These are phyloP conservation scores for Boletus huronensis DNA, from an alignment of 768 basidiomycete species.

Conservation along the genomic window DNA sequence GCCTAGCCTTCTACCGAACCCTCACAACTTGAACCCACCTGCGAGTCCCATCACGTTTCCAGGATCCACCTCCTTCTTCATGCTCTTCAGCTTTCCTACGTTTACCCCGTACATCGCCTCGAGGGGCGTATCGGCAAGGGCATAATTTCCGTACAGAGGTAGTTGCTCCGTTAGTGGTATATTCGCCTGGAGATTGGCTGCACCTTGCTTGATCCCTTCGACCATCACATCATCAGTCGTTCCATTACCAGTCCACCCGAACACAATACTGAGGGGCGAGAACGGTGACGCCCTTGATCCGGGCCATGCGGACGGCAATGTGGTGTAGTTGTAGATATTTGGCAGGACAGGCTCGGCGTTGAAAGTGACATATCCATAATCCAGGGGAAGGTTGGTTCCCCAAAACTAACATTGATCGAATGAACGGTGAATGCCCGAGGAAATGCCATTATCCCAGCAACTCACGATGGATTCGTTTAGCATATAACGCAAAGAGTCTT, in stretches of 20 bases:
- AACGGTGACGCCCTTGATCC: constrained; percentile 36
- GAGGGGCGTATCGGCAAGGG: constrained; percentile 48
- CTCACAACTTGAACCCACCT: constrained; percentile 59
- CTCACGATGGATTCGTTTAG: constrained; percentile 18
- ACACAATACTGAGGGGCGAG: constrained; percentile 47
- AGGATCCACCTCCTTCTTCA: constrained; percentile 52
- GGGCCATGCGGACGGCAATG: constrained; percentile 45
- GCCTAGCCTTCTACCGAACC: background rate
- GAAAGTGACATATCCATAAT: constrained; percentile 42
- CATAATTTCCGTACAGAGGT: constrained; percentile 59
- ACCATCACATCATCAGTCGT: constrained; percentile 40
- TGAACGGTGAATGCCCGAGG: background rate
- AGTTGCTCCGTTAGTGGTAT: constrained; percentile 43
- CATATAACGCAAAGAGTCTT: constrained; percentile 19
- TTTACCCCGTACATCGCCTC: constrained; percentile 50
- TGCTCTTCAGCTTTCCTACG: constrained; percentile 35
- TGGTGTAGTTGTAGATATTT: constrained; percentile 36
- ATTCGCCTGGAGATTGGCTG: constrained; percentile 38
- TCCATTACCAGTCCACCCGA: constrained; percentile 40
- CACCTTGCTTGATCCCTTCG: constrained; percentile 37
- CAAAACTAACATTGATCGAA: constrained; percentile 35
- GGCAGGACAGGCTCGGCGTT: constrained; percentile 52
- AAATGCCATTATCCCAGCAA: background rate
- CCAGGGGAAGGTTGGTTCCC: constrained; percentile 36
- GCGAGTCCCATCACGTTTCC: constrained; percentile 59